phyloP scores from a whole-genome alignment of 345 rosid genomes.

The Lepidium aucheri region DNA sequence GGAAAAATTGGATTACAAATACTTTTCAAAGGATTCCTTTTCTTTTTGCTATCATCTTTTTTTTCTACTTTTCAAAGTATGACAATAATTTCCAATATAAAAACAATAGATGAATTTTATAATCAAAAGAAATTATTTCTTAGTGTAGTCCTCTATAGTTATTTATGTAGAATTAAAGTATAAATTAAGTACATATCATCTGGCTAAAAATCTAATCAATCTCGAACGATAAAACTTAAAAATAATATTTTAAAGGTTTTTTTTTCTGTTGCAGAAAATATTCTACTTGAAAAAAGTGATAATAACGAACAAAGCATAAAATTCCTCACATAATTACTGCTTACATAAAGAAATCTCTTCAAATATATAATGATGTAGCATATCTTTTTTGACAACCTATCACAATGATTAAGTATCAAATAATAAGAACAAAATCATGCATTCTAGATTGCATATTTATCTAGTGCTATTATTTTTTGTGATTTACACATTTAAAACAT shows the following conservation, averaged over 20 bases:
- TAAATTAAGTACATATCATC: background rate
- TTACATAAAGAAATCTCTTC: background rate
- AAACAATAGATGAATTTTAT: background rate
- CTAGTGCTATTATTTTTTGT: too few relatives aligned
- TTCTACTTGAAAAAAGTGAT: background rate
- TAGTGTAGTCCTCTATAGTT: background rate
- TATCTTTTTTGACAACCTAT: background rate
- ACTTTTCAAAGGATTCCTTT: background rate
- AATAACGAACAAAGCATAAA: background rate
- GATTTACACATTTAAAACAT: too few relatives aligned
- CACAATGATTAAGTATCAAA: background rate
- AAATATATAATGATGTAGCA: background rate
- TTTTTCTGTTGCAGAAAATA: background rate
- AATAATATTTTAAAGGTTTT: too few relatives aligned
- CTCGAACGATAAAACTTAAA: too few relatives aligned
- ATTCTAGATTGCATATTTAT: too few relatives aligned
- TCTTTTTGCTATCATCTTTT: too few relatives aligned
- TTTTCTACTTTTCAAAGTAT: too few relatives aligned
- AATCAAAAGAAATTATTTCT: background rate
- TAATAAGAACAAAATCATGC: background rate
- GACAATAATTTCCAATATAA: background rate
- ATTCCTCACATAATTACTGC: background rate
- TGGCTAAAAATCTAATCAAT: background rate
- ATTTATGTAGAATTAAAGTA: background rate
- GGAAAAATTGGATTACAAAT: background rate